Evolutionary conservation across 495 filamentous ascomycete genomes (phyloP), one percentile per base, ranked within the genome.

Genomic region (Rhypophila decipiens): DNA sequence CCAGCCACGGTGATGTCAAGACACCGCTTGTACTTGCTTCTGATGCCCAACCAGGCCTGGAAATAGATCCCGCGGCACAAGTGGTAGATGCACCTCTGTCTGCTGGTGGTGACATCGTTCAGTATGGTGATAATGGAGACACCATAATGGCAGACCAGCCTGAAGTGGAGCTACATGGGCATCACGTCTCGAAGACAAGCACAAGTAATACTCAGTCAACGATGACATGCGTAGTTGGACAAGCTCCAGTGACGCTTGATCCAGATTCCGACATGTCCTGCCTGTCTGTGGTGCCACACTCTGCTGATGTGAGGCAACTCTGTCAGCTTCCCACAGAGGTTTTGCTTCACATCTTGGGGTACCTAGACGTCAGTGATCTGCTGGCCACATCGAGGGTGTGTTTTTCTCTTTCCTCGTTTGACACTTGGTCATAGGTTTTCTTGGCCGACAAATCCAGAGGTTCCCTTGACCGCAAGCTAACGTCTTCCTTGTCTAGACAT

Each of bases 331-430:
- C 78, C 39, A 69, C 71, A 54, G 80, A 83, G 60, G 64, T 83
- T 52, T 56, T 82, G 37, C 67, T 76, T 52, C 67, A 73, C 42
- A 61, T 82, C 40, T 65, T 80, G 46, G 62, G 69, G 38, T 73
- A 70, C 59, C 63, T 83, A 49, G 77, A 82, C 46, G 72, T 81
- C 48, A 70, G 69, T 48, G 78, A 83, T 57, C 64, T 83, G 51
- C 65, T 79, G 47, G 58, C 69, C 42, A 62, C 71, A 50, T 73
- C 75, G 17, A 74, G 79, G 59, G 76, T 78, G 71, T 59, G 68
- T 71, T 24, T 41, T 39, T 20, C 23, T 46, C 52, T 46, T 44
- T 44, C 38, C 17, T 44, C n/a, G n/a, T n/a, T n/a, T n/a, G n/a
- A n/a, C n/a, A n/a, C n/a, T 44, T 33, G 34, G 24, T 49, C 27